These are phyloP conservation scores for Vicia villosa DNA, from an alignment of 306 rosid species.

Conservation along the genomic window DNA sequence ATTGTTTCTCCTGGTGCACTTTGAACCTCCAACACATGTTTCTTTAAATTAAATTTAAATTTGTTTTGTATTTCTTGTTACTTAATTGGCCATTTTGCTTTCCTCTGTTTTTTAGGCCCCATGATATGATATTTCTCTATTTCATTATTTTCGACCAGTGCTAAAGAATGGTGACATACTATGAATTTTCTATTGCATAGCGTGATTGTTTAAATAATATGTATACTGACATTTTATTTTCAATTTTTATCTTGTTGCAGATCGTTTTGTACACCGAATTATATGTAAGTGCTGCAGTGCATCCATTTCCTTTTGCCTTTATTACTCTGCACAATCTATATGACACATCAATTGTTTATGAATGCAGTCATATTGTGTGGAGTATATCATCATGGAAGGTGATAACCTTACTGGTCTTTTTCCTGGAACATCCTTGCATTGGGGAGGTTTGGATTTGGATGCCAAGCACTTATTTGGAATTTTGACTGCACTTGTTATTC, in stretches of 20 bases:
- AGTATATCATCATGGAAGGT: conserved; percentile 82
- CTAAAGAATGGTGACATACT: not conserved
- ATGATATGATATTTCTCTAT: not conserved
- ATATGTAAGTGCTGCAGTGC: conserved; percentile 63
- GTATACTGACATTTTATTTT: conserved; percentile 37
- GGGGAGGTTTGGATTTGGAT: conserved; percentile 52
- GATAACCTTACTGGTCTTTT: conserved; percentile 76
- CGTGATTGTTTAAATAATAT: not conserved
- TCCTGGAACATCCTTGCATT: conserved; percentile 67
- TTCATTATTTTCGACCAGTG: not conserved
- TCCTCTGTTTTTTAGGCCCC: too few relatives aligned
- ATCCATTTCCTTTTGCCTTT: not conserved
- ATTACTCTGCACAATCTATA: not conserved
- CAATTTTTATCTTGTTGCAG: conserved; percentile 51
- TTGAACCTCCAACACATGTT: too few relatives aligned
- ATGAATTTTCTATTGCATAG: not conserved
- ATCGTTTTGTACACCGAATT: conserved; percentile 67
- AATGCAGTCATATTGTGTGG: conserved; percentile 75
- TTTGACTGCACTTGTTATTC: conserved; percentile 65
- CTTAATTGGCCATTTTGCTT: too few relatives aligned
- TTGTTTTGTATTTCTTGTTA: too few relatives aligned
- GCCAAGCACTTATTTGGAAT: conserved; percentile 70
- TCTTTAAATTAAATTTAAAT: too few relatives aligned
- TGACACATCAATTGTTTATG: conserved; percentile 2
- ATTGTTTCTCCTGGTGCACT: too few relatives aligned